A percentile compares a stretch with the other conserved stretches of the same genome.
Evolutionary conservation across 495 filamentous ascomycete genomes (phyloP).

Genomic region (Tuber microsphaerosporum): DNA sequence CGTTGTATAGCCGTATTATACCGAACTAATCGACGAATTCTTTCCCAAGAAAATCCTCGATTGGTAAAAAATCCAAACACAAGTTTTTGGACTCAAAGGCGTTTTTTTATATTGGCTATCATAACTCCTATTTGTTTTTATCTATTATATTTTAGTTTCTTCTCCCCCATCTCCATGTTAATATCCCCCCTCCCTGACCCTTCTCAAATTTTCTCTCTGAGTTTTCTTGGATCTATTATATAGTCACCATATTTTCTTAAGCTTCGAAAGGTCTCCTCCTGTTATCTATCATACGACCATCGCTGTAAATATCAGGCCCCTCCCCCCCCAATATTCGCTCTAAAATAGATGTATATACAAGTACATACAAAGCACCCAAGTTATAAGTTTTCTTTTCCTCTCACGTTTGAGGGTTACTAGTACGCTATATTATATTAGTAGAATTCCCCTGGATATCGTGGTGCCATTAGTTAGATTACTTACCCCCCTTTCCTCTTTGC

Average conservation of each 20-base stretch:
- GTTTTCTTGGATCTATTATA: not conserved
- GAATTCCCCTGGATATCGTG: no score
- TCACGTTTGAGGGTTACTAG: not conserved
- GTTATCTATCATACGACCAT: not conserved
- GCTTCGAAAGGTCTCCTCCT: not conserved
- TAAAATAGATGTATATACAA: not conserved
- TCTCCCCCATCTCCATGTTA: not conserved
- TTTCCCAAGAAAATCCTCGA: slow-evolving; percentile 68
- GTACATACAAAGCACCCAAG: not conserved
- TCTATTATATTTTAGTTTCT: no score
- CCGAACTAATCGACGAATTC: slow-evolving; percentile 77
- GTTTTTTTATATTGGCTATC: not conserved
- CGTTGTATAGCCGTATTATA: slow-evolving; percentile 60
- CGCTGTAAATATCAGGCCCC: not conserved
- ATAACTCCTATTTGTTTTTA: no score
- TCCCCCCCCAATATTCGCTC: not conserved
- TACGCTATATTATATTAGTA: no score
- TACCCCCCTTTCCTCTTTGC: not conserved
- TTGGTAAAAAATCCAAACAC: slow-evolving; percentile 50
- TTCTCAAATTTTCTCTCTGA: not conserved
- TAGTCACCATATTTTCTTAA: not conserved
- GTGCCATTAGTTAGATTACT: not conserved
- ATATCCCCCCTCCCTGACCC: not conserved
- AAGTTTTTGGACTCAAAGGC: not conserved
- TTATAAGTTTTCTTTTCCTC: not conserved